These are phyloP conservation scores for Drechslerella coelobrocha DNA, from an alignment of 2,329 filamentous ascomycete genomes.

Conservation along the genomic window DNA sequence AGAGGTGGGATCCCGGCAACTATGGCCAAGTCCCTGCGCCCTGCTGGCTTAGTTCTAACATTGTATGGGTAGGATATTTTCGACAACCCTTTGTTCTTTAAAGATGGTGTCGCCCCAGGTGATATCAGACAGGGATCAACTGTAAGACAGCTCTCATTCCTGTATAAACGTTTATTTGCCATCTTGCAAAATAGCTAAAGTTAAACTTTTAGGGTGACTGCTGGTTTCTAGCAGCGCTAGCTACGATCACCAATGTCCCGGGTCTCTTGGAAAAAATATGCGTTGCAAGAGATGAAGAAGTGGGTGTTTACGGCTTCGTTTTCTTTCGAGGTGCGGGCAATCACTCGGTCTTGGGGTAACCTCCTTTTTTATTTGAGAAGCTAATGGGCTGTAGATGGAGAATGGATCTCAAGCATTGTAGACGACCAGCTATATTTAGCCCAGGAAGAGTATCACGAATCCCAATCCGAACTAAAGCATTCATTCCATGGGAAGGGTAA, in stretches of 20 bases:
- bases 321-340: slow-evolving; percentile 69
- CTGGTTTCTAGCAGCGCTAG: slow-evolving; percentile 83
- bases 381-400: slow-evolving; percentile 67
- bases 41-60: too few species aligned
- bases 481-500: slow-evolving; percentile 65
- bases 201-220: slow-evolving; percentile 73
- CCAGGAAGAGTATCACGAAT: slow-evolving; percentile 75
- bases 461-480: slow-evolving; percentile 49
- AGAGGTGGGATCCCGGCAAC: slow-evolving; percentile 31
- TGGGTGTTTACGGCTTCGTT: slow-evolving; percentile 85
- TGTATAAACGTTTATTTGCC: neutral
- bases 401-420: slow-evolving; percentile 90
- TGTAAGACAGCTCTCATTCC: neutral
- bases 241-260: slow-evolving; percentile 75
- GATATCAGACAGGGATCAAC: slow-evolving; percentile 75
- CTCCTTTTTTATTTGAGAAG: neutral
- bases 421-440: slow-evolving; percentile 89
- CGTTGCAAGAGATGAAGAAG: slow-evolving; percentile 72
- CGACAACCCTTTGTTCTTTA: slow-evolving; percentile 76
- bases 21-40: too few species aligned
- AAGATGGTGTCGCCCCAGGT: slow-evolving; percentile 76
- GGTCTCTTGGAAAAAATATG: slow-evolving; percentile 76
- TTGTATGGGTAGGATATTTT: slow-evolving; percentile 83
- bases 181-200: neutral
- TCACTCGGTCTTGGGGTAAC: neutral